These are phyloP conservation scores for Hypoxylon sp. DNA, from an alignment of 2,329 filamentous ascomycete species.

Conservation along the genomic window DNA sequence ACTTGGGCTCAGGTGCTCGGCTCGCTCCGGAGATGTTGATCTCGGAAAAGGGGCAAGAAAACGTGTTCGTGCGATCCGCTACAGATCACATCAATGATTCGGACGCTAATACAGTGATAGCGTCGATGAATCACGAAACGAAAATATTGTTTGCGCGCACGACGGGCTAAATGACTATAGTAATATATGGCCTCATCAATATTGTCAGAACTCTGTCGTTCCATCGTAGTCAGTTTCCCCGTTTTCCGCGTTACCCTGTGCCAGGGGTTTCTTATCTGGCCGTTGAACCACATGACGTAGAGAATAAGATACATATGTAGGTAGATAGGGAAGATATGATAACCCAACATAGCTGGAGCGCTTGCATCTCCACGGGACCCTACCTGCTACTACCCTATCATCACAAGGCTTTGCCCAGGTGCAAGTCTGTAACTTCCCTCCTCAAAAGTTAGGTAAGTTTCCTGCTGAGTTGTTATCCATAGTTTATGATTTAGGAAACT, in stretches of 20 bases:
- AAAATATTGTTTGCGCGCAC: not conserved
- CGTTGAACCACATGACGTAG: conserved; percentile 40
- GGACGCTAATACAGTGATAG: conserved; percentile 18
- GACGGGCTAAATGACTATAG: conserved; percentile 7
- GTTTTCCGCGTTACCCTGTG: conserved; percentile 31
- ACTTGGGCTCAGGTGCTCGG: conserved; percentile 29
- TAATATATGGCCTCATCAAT: conserved; percentile 3
- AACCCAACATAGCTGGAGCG: conserved; percentile 6
- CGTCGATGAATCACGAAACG: not conserved
- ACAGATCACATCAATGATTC: conserved; percentile 8
- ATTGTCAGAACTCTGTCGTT: conserved; percentile 27
- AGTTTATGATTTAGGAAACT: not conserved
- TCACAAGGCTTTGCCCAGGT: not conserved
- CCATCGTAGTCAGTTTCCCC: conserved; percentile 15
- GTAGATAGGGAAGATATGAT: conserved; percentile 6
- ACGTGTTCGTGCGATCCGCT: conserved; percentile 6
- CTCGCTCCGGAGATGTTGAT: conserved; percentile 39
- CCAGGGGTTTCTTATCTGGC: conserved; percentile 28
- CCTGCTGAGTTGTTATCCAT: not conserved
- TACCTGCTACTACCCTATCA: not conserved
- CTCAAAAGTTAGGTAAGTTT: not conserved
- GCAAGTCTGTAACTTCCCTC: not conserved
- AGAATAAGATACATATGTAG: not conserved
- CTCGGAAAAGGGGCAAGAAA: conserved; percentile 17
- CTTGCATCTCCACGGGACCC: not conserved